Evolutionary conservation across 495 filamentous ascomycete species (phyloP).

Genomic region (Tuber melanosporum): DNA sequence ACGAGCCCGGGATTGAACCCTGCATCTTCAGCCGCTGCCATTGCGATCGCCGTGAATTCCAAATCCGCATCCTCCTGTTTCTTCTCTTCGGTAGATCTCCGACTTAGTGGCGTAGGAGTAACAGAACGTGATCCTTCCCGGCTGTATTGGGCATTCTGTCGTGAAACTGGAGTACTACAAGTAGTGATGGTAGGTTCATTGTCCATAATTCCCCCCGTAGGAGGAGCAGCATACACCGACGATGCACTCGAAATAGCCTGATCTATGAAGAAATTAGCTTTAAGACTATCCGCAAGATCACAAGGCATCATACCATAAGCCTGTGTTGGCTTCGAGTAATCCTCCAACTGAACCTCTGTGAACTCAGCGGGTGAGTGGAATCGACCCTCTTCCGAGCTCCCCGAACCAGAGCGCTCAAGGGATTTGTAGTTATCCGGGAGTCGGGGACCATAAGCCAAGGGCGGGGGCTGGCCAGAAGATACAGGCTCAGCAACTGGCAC

Average conservation of each 20-base stretch:
- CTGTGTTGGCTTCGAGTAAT: background rate
- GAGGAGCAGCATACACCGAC: background rate
- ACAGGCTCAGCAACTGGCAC: conserved; percentile 1
- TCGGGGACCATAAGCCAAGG: background rate
- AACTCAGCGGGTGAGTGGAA: background rate
- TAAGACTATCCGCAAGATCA: background rate
- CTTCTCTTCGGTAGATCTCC: conserved; percentile 11
- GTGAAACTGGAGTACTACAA: background rate
- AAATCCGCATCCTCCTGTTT: conserved; percentile 19
- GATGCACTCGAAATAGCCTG: background rate
- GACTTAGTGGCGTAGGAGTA: conserved; percentile 8
- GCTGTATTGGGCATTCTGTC: background rate
- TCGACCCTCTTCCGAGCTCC: background rate
- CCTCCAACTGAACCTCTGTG: background rate
- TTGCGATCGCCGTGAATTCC: conserved; percentile 24
- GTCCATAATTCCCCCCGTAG: background rate
- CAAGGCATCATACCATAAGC: background rate
- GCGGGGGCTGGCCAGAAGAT: background rate
- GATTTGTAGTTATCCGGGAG: background rate
- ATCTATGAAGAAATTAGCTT: background rate
- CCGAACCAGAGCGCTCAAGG: background rate
- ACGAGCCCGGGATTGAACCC: conserved; percentile 24
- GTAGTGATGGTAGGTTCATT: background rate
- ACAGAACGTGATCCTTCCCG: background rate
- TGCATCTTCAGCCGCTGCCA: conserved; percentile 26